Evolutionary conservation across 768 basidiomycete species (phyloP), one percentile per base, ranked within the genome.

Genomic region (Vishniacozyma victoriae): DNA sequence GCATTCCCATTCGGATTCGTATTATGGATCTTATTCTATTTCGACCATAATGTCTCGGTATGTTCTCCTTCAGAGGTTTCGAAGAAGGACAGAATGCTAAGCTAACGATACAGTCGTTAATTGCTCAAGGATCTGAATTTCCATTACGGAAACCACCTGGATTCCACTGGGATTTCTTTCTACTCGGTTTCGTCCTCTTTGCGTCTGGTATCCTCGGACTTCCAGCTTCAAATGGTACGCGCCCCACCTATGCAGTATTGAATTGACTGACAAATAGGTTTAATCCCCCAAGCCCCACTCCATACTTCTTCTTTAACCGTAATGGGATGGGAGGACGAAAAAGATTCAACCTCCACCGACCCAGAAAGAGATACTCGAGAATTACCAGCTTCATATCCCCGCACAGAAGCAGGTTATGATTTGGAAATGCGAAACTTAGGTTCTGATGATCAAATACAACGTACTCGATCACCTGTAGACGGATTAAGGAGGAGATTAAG

Each of bases 1-100:
- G 87, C 90, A 0, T 75, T 91, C 35, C 91, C 90, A 0, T 95
- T 95, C 60, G 92, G 91, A 2, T 71, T 91, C 35, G 76, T 90
- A 18, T 75, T 97, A 4, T 95, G 87, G 81, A 79, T 93, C 19
- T 74, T 95, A 36, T 93, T 96, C 74, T 91, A 91, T 76, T 95
- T 95, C 58, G 90, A 96, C 55, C 87, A 91, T 57, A 92, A 92
- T 59, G 87, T 91, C 44, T 91, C 88, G 39, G 87, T 87, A 67
- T 59, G 84, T 73, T 41, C 39, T 22, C 16, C n/a, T 19, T 25
- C 29, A 9, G 29, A n/a, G 29, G 29, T 9, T 9, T 33, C 29
- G 29, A 33, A n/a, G 29, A 33, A 33, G 29, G n/a, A 33, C 9
- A 9, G 40, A 19, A 50, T 15, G 50, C 11, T 23, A n/a, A n/a